Conservation (phyloP, 2,329 filamentous ascomycete genomes). For the Colletotrichum sp. region DNA sequence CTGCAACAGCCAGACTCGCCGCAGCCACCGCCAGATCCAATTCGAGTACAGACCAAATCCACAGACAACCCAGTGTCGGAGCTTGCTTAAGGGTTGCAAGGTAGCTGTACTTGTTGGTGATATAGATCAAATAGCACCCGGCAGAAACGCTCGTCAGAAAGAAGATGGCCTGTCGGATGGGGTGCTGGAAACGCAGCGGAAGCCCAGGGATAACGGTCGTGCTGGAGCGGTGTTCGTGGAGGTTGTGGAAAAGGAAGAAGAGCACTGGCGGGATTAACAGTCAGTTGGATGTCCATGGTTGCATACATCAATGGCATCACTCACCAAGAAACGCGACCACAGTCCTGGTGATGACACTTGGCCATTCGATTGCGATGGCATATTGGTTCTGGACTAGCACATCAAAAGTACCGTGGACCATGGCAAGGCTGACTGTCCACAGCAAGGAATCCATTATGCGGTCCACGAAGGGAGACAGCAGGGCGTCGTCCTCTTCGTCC, state of each 20-base stretch:
- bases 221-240: slow-evolving; percentile 59
- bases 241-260: slow-evolving; percentile 57
- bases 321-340: slow-evolving; percentile 58
- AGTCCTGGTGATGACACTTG: slow-evolving; percentile 56
- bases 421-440: slow-evolving; percentile 68
- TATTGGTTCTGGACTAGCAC: slow-evolving; percentile 83
- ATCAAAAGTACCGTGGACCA: slow-evolving; percentile 77
- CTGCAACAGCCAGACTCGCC: slow-evolving; percentile 52
- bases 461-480: slow-evolving; percentile 51
- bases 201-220: slow-evolving; percentile 56
- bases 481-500: slow-evolving; percentile 33
- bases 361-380: slow-evolving; percentile 68
- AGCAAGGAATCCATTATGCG: slow-evolving; percentile 61
- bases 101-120: slow-evolving; percentile 82
- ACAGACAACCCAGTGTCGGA: slow-evolving; percentile 86
- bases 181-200: slow-evolving; percentile 48
- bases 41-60: slow-evolving; percentile 94
- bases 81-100: slow-evolving; percentile 90
- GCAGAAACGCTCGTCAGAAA: slow-evolving; percentile 62
- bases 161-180: slow-evolving; percentile 67
- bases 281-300: background rate
- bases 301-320: slow-evolving; percentile 17
- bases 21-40: slow-evolving; percentile 74
- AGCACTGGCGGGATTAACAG: slow-evolving; percentile 48
- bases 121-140: slow-evolving; percentile 82